A percentile compares a stretch with the other conserved stretches of the same genome.
phyloP scores from a whole-genome alignment of 1,284 basidiomycete species.

The Leccinum glutinopallens region DNA sequence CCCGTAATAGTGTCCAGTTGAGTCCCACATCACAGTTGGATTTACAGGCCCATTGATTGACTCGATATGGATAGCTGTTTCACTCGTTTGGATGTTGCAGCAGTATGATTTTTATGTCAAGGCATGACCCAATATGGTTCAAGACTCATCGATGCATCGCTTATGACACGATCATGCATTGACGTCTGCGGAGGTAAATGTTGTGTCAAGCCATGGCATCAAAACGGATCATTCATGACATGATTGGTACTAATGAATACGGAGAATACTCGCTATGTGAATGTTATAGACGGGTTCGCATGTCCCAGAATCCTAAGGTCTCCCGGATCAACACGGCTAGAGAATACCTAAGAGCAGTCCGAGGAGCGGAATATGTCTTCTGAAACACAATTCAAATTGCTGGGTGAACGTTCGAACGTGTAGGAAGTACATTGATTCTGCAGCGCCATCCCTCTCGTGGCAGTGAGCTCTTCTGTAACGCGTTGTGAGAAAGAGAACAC shows the following conservation, averaged over 20 bases:
- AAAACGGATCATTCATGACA: neutral
- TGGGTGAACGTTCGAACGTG: conserved; percentile 4
- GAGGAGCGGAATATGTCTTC: conserved; percentile 11
- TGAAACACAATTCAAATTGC: conserved; percentile 21
- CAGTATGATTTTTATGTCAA: conserved; percentile 75
- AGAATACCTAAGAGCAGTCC: neutral
- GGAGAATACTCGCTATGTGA: conserved; percentile 1
- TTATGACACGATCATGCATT: conserved; percentile 1
- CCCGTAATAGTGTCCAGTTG: conserved; percentile 89
- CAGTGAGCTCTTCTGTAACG: neutral
- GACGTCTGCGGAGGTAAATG: neutral
- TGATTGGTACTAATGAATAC: conserved; percentile 6
- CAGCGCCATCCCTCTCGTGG: neutral
- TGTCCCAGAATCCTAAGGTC: neutral
- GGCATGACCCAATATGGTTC: conserved; percentile 26
- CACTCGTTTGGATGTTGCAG: conserved; percentile 79
- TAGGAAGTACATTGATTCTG: neutral
- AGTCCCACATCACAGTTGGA: conserved; percentile 35
- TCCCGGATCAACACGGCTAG: conserved; percentile 13
- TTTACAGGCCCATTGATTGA: conserved; percentile 7
- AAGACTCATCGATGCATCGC: neutral
- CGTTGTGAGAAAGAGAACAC: conserved; percentile 15
- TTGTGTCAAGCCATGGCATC: conserved; percentile 1
- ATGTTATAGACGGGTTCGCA: conserved; percentile 5
- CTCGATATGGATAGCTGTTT: conserved; percentile 49